These are phyloP conservation scores for Luzula sylvatica DNA, from an alignment of 176 grass and related monocot species.

Conservation along the genomic window DNA sequence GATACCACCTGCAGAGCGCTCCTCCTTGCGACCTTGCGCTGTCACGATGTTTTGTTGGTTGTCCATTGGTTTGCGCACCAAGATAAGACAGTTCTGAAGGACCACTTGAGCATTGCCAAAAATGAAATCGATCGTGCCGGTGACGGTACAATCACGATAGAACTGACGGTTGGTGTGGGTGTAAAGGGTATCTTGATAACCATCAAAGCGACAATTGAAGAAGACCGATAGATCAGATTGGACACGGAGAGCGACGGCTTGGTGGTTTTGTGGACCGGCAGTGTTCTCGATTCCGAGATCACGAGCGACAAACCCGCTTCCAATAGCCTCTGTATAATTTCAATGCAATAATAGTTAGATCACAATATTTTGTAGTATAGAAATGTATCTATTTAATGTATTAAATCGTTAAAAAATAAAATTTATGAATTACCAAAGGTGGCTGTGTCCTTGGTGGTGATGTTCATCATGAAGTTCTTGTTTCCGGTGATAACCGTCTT, in stretches of 20 bases:
- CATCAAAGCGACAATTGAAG: conserved; percentile 58
- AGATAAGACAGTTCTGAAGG: conserved; percentile 53
- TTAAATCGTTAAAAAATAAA: background rate
- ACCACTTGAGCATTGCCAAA: conserved; percentile 68
- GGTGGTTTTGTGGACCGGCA: conserved; percentile 53
- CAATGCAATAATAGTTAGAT: background rate
- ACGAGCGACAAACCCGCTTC: conserved; percentile 57
- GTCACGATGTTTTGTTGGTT: conserved; percentile 73
- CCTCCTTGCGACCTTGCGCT: conserved; percentile 52
- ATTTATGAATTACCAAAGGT: conserved; percentile 28
- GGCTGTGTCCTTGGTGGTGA: conserved; percentile 54
- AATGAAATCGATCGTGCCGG: conserved; percentile 57
- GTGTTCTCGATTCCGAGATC: conserved; percentile 61
- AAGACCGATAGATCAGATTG: conserved; percentile 55
- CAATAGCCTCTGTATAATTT: conserved; percentile 44
- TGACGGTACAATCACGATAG: conserved; percentile 54
- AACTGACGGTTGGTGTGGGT: conserved; percentile 61
- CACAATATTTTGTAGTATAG: background rate
- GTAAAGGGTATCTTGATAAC: conserved; percentile 79
- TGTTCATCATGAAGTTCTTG: conserved; percentile 58
- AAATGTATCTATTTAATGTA: background rate
- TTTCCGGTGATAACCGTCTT: conserved; percentile 58
- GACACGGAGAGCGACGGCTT: conserved; percentile 51
- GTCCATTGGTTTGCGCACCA: conserved; percentile 41
- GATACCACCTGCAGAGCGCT: conserved; percentile 30